Evolutionary conservation across 257 asterid species (phyloP), one percentile per base, ranked within the genome.

Genomic region (Craterostigma plantagineum): DNA sequence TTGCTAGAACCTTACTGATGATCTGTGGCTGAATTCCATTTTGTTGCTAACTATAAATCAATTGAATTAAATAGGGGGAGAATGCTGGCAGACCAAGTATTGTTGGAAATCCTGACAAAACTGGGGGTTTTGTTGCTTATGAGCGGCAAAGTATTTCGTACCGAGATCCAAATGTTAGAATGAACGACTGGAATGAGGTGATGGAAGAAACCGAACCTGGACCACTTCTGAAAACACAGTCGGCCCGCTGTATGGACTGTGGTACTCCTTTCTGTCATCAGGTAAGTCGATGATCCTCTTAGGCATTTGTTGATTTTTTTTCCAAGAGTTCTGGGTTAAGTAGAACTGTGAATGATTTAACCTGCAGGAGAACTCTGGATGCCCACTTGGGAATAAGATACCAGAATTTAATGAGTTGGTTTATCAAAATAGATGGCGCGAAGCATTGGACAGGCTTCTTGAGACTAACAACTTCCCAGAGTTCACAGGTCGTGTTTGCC

Each of bases 161-260:
- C 56, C 70, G 99, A 61, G 96, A 90, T 51, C 92, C 99, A 7
- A 55, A 49, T 60, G 66, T 64, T 57, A 79, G 96, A 38, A 66
- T 83, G 49, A 67, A 53, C 39, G 99, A 90, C 56, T 90, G 99
- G 99, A 71, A 72, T 34, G 99, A 90, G 65, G 99, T 90, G 38
- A 76, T 73, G 82, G 92, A 66, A 63, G 87, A 75, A 45, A 35
- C 64, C 16, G 75, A 83, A 54, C 92, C 99, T 17, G 84, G 96
- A 18, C 85, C 99, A 23, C 78, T 90, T 57, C 68, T 90, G 58
- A 75, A 61, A 38, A 90, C 99, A 37, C 99, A 90, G 55, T 77
- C 99, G 58, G 99, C 99, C 42, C 92, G 99, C 10, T 90, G 99
- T 70, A 90, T 90, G 99, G 99, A 90, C 69, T 90, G 99, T 16